phyloP scores from a whole-genome alignment of 257 asterid genomes.

The Capsicum pubescens region DNA sequence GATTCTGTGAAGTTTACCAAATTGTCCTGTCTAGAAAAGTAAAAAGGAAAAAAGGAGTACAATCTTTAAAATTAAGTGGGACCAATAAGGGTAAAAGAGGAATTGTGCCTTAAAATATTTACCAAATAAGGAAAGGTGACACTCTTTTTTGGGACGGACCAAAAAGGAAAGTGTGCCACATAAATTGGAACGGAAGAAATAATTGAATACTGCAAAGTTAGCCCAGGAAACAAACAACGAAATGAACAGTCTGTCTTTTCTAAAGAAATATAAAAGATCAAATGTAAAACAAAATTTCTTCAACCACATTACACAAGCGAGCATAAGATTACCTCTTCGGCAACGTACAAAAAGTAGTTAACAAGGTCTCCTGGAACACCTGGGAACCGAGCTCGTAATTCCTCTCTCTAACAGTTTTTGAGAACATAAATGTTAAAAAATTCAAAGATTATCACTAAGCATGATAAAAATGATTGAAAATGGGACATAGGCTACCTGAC shows the following conservation, averaged over 20 bases:
- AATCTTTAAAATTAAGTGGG: too few relatives aligned
- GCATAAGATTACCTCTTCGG: slow-evolving; percentile 75
- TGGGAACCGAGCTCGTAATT: slow-evolving; percentile 97
- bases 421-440: neutral
- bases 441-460: neutral
- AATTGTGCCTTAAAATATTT: too few relatives aligned
- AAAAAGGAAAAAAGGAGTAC: too few relatives aligned
- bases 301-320: neutral
- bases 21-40: too few relatives aligned
- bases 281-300: neutral
- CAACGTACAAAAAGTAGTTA: slow-evolving; percentile 86
- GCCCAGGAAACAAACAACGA: neutral
- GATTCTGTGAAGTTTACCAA: too few relatives aligned
- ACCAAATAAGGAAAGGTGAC: too few relatives aligned
- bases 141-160: too few relatives aligned
- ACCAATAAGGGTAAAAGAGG: too few relatives aligned
- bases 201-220: neutral
- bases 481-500: slow-evolving; percentile 65
- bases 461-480: neutral
- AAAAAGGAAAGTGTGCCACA: too few relatives aligned
- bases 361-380: slow-evolving; percentile 99
- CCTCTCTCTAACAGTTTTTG: slow-evolving; percentile 76
- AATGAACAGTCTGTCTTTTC: slow-evolving; percentile 16
- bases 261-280: neutral
- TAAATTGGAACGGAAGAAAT: too few relatives aligned